Base-by-base conservation (phyloP, 331 rosid species). In the Malus hybrid region DNA sequence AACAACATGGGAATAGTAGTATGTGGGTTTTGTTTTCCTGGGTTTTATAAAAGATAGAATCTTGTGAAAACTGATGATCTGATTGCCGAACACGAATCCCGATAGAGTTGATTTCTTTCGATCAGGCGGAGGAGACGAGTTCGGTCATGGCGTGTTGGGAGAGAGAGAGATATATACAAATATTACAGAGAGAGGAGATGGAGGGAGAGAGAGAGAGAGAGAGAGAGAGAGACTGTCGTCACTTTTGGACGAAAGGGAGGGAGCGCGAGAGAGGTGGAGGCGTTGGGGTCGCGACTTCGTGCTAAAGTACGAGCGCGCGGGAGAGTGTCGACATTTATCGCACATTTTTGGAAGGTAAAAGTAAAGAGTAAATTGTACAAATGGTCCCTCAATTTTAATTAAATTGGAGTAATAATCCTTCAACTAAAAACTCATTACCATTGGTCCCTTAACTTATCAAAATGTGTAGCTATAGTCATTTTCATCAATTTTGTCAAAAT, bases 281-380 rank as follows among this genome's bases (percentile, higher is more conserved):
- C 60, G 24, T 9, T 56, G 22, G 61, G 3, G 11, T 67, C 20
- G 1, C 8, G 63, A 67, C 85, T 54, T 80, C 80, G 79, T 20
- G 75, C 54, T 1, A 6, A 20, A 4, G n/a, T 55, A 80, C 81
- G 71, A 79, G 79, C 62, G 82, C 71, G 33, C 46, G 46, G 46
- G 46, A 84, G 12, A 48, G 82, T 93, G 98, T 93, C 98, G 96
- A 93, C 98, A 91, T 80, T 68, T 46, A 7, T 5, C 48, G 27
- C 32, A 2, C 34, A 22, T 20, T 77, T 68, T 74, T 70, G 74
- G 32, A 22, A 6, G 27, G 14, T 61, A 57, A 57, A 36, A 7
- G 42, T 36, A 50, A 50, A 15, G 22, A 22, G 22, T 22, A 22
- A 22, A 22, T 22, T 22, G 22, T 22, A 22, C 22, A 22, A 22